Conservation (phyloP, 1,284 basidiomycete species). For the Tranzscheliella williamsii region DNA sequence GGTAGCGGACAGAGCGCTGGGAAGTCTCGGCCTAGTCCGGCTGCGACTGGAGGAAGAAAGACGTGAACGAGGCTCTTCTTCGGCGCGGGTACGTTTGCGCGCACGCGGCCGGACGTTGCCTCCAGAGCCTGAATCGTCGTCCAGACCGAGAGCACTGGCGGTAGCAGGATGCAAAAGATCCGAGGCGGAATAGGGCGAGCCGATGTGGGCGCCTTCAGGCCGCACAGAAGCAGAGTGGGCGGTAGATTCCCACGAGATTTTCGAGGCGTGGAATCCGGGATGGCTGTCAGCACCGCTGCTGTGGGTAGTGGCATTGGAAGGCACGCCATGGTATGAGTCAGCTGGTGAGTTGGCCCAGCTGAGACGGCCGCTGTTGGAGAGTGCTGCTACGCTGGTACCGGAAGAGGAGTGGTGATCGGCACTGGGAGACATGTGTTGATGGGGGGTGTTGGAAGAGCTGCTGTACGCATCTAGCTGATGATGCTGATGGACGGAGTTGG, state of each 20-base stretch:
- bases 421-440: constrained; percentile 32
- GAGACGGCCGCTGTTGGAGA: constrained; percentile 37
- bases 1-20: constrained; percentile 22
- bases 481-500: constrained; percentile 5
- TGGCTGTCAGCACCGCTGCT: constrained; percentile 36
- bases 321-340: constrained; percentile 35
- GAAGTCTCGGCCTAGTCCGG: constrained; percentile 24
- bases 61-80: constrained; percentile 29
- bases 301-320: constrained; percentile 36
- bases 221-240: constrained; percentile 15
- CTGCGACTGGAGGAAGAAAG: constrained; percentile 35
- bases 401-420: constrained; percentile 39
- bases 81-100: constrained; percentile 29
- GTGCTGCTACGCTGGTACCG: constrained; percentile 27
- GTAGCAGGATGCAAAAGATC: constrained; percentile 33
- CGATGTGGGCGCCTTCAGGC: constrained; percentile 13
- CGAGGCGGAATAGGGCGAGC: constrained; percentile 33
- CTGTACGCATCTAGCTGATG: constrained; percentile 30
- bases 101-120: constrained; percentile 35
- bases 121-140: constrained; percentile 37
- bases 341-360: constrained; percentile 41
- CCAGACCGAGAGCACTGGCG: constrained; percentile 22
- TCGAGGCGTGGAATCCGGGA: constrained; percentile 23
- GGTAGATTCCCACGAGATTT: constrained; percentile 24
- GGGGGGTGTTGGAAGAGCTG: constrained; percentile 28